phyloP scores from a whole-genome alignment of 208 protist genomes.

The Polymyxa betae region DNA sequence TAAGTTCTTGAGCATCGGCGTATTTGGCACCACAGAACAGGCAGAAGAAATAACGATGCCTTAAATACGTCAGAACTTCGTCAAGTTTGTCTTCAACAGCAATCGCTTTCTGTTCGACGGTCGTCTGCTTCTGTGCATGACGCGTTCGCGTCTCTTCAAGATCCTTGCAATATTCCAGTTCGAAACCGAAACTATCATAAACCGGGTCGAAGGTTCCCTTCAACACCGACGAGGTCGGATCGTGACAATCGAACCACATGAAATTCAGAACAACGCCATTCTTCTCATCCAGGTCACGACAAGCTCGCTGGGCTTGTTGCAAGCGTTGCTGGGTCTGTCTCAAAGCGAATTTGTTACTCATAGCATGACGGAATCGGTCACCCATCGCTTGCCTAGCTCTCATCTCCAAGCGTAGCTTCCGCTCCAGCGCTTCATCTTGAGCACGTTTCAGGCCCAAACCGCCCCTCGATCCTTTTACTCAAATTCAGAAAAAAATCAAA shows the following conservation, averaged over 20 bases:
- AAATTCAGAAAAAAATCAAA: neutral
- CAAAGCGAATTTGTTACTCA: constrained; percentile 39
- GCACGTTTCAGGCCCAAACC: constrained; percentile 15
- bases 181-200: neutral
- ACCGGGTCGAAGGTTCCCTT: neutral
- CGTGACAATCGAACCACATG: constrained; percentile 20
- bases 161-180: neutral
- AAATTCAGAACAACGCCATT: constrained; percentile 7
- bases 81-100: constrained; percentile 19
- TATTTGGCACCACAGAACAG: constrained; percentile 21
- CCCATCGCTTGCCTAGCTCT: neutral
- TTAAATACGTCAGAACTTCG: constrained; percentile 3
- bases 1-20: neutral
- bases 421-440: neutral
- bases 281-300: constrained; percentile 37
- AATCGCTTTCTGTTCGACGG: neutral
- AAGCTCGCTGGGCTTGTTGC: neutral
- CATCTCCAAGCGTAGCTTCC: neutral
- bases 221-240: neutral
- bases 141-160: neutral
- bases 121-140: neutral
- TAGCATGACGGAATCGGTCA: neutral
- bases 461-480: neutral
- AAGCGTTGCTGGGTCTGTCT: neutral
- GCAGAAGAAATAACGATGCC: constrained; percentile 6